Evolutionary conservation across 108 stramenopile species (phyloP).

Genomic region (Cyclotella distinguenda): DNA sequence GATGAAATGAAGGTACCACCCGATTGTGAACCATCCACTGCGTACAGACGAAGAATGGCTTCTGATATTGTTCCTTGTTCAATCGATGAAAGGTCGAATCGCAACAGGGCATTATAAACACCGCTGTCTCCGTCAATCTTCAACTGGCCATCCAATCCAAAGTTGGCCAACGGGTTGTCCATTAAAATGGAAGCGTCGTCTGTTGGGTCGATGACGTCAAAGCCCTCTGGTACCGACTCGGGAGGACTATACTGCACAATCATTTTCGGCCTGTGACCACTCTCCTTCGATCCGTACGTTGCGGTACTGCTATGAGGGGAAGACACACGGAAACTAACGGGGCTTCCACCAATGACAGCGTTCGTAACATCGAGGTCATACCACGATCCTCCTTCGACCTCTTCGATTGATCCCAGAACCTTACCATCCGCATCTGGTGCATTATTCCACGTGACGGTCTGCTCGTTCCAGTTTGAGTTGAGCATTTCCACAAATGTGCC

Average conservation of each 20-base stretch:
- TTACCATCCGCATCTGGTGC: slow-evolving; percentile 35
- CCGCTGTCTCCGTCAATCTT: slow-evolving; percentile 33
- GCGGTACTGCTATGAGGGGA: slow-evolving; percentile 39
- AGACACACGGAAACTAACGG: slow-evolving; percentile 44
- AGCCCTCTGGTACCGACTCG: slow-evolving; percentile 29
- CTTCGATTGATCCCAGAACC: slow-evolving; percentile 32
- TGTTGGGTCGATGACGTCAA: slow-evolving; percentile 21
- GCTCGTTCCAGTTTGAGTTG: slow-evolving; percentile 34
- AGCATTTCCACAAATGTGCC: slow-evolving; percentile 38
- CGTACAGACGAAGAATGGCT: slow-evolving; percentile 43
- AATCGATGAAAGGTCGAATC: slow-evolving; percentile 38
- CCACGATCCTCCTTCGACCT: slow-evolving; percentile 41
- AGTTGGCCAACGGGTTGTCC: slow-evolving; percentile 25
- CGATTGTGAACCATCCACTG: slow-evolving; percentile 43
- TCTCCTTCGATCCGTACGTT: slow-evolving; percentile 41
- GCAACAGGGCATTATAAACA: slow-evolving; percentile 34
- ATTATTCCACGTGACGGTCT: slow-evolving; percentile 41
- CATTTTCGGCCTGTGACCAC: slow-evolving; percentile 30
- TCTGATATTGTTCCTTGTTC: slow-evolving; percentile 31
- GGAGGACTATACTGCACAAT: slow-evolving; percentile 28
- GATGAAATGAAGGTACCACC: slow-evolving; percentile 38
- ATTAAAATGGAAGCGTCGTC: slow-evolving; percentile 41
- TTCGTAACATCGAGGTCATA: slow-evolving; percentile 43
- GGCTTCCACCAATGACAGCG: slow-evolving; percentile 39
- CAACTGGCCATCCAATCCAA: slow-evolving; percentile 33